Evolutionary conservation across 2,329 filamentous ascomycete species (phyloP), one percentile per base, ranked within the genome.

Genomic region (Colletotrichum karsti): DNA sequence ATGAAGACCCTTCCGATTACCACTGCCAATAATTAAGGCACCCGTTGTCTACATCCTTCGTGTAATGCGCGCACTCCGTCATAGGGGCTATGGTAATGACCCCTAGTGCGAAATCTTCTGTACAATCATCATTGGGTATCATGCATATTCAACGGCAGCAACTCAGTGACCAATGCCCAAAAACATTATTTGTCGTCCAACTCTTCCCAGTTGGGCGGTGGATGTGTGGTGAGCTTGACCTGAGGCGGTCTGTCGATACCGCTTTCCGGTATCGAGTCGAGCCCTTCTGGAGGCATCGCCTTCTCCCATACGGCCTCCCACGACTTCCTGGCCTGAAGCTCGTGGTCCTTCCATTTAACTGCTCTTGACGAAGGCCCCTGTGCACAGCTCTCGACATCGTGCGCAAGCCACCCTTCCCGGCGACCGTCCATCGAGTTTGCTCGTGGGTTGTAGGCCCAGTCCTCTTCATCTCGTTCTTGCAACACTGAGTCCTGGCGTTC

Each of bases 401-500:
- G 20, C 1, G 57, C 61, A 10, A 69, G 33, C 69, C 66, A 70
- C 3, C 66, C 66, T 28, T 69, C 66, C 2, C 65, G 39, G 18
- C 61, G 61, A 3, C 66, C 66, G 7, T 70, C 66, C 2, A 66
- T 41, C 6, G 66, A 66, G 28, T 69, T 70, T 4, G 55, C 51
- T 20, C 61, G 37, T 7, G 53, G 42, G 2, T 54, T 53, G 4
- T 44, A 64, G 2, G 12, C 24, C 53, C 53, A 58, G 7, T 33
- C 24, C 2, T 54, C 60, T 3, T 41, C 15, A 6, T 30, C 6
- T 10, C 24, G 22, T 39, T 26, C 1, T 9, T 20, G n/a, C n/a
- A n/a, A n/a, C n/a, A n/a, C n/a, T n/a, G n/a, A n/a, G n/a, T n/a
- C n/a, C n/a, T n/a, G n/a, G n/a, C n/a, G n/a, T 0, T 18, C 46